These are phyloP conservation scores for Solanum sitiens DNA, from an alignment of 257 asterid genomes.

Conservation along the genomic window DNA sequence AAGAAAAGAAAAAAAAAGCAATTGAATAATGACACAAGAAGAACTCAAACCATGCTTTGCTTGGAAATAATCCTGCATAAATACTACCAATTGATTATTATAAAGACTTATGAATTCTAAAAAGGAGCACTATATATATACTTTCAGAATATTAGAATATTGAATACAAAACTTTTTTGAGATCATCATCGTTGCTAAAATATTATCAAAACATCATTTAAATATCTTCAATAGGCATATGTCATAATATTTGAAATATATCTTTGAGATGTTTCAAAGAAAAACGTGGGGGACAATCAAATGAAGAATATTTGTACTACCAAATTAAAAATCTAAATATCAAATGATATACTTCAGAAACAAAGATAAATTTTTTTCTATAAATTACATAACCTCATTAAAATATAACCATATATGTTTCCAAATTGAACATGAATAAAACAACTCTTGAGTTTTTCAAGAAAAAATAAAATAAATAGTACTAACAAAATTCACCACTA, in stretches of 20 bases:
- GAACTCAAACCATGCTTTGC: neutral
- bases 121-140: no score
- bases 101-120: neutral
- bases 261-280: no score
- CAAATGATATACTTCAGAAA: neutral
- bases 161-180: slow-evolving; percentile 25
- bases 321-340: neutral
- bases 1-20: neutral
- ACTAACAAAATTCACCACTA: neutral
- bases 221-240: neutral
- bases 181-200: neutral
- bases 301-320: no score
- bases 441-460: neutral
- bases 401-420: no score
- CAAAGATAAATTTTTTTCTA: neutral
- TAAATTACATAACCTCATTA: neutral
- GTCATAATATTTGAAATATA: neutral
- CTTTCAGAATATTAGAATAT: neutral
- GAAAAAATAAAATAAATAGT: neutral
- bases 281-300: no score
- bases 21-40: neutral
- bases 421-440: neutral
- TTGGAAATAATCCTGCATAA: neutral
- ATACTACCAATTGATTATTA: neutral
- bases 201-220: neutral